Percentiles rank a stretch among this genome's conserved stretches.
Conservation (phyloP, 495 filamentous ascomycete species). For the Pyrenula aspistea region DNA sequence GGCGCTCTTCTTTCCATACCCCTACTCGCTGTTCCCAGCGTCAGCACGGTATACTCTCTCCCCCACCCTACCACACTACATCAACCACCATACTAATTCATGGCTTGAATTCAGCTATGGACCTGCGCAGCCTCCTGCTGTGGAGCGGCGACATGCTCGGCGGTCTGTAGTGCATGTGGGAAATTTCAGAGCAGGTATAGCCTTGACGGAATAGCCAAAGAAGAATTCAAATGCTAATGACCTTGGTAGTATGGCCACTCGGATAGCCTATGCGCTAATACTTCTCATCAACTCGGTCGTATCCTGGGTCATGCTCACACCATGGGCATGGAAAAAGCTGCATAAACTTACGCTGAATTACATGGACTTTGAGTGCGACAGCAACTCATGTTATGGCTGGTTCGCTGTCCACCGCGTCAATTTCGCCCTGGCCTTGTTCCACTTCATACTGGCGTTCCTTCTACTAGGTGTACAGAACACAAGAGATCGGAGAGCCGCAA, state of each 20-base stretch:
- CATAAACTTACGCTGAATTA: constrained; percentile 87
- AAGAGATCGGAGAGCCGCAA: constrained; percentile 72
- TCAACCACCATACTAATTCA: neutral
- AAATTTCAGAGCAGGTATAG: constrained; percentile 87
- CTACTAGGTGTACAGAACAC: constrained; percentile 78
- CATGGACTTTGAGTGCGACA: constrained; percentile 78
- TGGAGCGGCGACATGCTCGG: constrained; percentile 88
- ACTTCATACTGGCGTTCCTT: constrained; percentile 70
- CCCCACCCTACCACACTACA: neutral
- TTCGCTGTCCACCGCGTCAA: constrained; percentile 95
- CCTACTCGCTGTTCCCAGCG: constrained; percentile 73
- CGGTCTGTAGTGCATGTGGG: constrained; percentile 86
- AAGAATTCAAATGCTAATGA: constrained; percentile 4
- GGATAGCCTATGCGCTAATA: constrained; percentile 94
- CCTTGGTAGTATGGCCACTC: constrained; percentile 68
- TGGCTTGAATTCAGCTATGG: constrained; percentile 45
- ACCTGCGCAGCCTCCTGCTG: constrained; percentile 78
- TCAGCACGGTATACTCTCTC: constrained; percentile 59
- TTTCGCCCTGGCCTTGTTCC: constrained; percentile 91
- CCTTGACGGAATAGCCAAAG: neutral
- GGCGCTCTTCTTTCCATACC: constrained; percentile 86
- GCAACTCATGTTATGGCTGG: constrained; percentile 70
- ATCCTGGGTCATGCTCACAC: constrained; percentile 98
- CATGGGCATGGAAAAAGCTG: constrained; percentile 94
- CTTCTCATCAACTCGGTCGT: constrained; percentile 92